Percentiles rank a stretch among this genome's conserved stretches.
These are phyloP conservation scores for Mortierella sp. DNA, from an alignment of 371 early-diverging fungal species.

Conservation along the genomic window DNA sequence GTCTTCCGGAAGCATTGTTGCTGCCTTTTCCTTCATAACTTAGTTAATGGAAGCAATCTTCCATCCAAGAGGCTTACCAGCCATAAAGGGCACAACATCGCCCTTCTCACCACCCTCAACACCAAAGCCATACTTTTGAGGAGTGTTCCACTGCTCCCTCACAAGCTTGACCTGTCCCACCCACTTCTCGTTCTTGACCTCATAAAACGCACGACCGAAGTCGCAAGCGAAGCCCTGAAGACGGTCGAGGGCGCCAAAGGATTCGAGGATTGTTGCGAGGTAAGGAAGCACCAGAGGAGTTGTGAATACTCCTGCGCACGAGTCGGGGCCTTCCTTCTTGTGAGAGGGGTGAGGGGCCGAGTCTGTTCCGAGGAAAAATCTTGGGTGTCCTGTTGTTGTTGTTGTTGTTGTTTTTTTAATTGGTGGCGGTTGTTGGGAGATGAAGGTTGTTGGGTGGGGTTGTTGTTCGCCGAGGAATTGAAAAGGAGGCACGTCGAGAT, in stretches of 20 bases:
- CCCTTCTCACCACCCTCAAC: slow-evolving; percentile 62
- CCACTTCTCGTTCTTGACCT: slow-evolving; percentile 67
- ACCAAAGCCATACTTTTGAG: slow-evolving; percentile 69
- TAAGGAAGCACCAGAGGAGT: slow-evolving; percentile 88
- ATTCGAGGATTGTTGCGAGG: slow-evolving; percentile 90
- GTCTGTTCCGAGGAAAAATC: slow-evolving; percentile 96
- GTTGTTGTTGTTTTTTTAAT: not conserved
- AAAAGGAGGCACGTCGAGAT: not conserved
- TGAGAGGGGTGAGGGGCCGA: slow-evolving; percentile 96
- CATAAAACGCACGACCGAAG: slow-evolving; percentile 89
- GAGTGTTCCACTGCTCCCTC: slow-evolving; percentile 66
- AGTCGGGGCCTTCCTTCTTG: slow-evolving; percentile 87
- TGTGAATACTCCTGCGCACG: slow-evolving; percentile 95
- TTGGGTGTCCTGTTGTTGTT: slow-evolving; percentile 79
- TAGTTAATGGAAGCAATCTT: slow-evolving; percentile 63
- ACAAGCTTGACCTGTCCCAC: slow-evolving; percentile 68
- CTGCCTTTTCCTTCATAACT: not conserved
- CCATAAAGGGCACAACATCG: slow-evolving; percentile 90
- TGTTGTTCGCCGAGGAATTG: no score
- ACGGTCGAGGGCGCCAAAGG: slow-evolving; percentile 85
- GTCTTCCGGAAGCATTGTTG: no score
- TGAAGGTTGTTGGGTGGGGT: no score
- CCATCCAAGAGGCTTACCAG: slow-evolving; percentile 82
- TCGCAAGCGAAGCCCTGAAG: slow-evolving; percentile 88
- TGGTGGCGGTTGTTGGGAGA: not conserved